These are phyloP conservation scores for Suillus sp. DNA, from an alignment of 768 basidiomycete species.

Conservation along the genomic window DNA sequence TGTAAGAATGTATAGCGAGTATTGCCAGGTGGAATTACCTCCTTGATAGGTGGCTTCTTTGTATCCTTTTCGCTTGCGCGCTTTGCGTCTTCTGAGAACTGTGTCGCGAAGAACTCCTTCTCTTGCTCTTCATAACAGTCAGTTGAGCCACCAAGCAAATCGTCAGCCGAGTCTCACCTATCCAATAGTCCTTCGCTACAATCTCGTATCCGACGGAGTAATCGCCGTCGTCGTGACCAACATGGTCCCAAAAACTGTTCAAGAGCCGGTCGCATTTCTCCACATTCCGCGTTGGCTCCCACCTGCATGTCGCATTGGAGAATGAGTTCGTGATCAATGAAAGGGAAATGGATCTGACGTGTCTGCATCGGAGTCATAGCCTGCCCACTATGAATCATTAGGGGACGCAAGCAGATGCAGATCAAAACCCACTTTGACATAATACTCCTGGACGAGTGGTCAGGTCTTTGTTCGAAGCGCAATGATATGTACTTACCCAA, in stretches of 20 bases:
- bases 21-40: conserved; percentile 8
- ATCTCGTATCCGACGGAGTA: conserved; percentile 50
- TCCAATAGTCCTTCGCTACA: conserved; percentile 54
- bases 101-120: conserved; percentile 38
- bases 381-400: conserved; percentile 57
- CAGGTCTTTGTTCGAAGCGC: conserved; percentile 3
- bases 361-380: conserved; percentile 56
- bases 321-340: conserved; percentile 5
- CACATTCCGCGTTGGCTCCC: conserved; percentile 70
- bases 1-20: conserved; percentile 4
- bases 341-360: conserved; percentile 42
- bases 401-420: conserved; percentile 8
- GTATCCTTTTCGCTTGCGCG: conserved; percentile 20
- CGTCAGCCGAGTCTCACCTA: conserved; percentile 41
- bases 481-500: conserved; percentile 48
- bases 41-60: conserved; percentile 24
- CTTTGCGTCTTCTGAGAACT: conserved; percentile 26
- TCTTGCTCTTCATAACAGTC: conserved; percentile 36
- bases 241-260: conserved; percentile 62
- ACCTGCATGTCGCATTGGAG: conserved; percentile 42
- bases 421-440: conserved; percentile 55
- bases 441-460: conserved; percentile 52
- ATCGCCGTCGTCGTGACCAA: conserved; percentile 59
- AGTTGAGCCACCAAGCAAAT: background rate
- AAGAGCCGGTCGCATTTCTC: conserved; percentile 57